Base-by-base conservation (phyloP, 768 basidiomycete species). In the Tulasnella sp. region DNA sequence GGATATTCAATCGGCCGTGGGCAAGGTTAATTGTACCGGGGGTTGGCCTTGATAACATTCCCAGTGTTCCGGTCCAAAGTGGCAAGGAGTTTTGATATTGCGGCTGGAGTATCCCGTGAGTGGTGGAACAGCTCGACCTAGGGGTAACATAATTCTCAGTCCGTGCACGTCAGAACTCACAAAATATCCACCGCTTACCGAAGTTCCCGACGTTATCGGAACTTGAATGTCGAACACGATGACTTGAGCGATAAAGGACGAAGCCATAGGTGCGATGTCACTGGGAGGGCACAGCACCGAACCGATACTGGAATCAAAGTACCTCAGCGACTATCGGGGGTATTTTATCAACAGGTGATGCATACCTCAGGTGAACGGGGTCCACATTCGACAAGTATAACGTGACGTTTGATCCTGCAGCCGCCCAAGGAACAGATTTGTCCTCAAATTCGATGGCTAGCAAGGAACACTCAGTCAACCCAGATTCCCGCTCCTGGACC, bases 41-140 rank as follows among this genome's bases (percentile, higher is more conserved):
- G 97, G 79, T 91, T 93, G 76, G 84, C 84, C 85, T 91, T 96
- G 39, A 89, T 81, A 0, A 93, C 87, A 72, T 87, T 86, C 0
- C 96, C 96, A 1, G 89, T 89, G 0, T 89, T 83, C 74, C 94
- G 89, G 80, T 99, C 97, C 12, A 96, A 83, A 0, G 88, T 90
- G 0, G 91, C 86, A n/a, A 93, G 82, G 37, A 99, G 86, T 79
- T 91, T 94, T 5, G 90, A 88, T 72, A 97, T 88, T 14, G 91
- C 93, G 0, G 95, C 97, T 11, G 97, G 95, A 2, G 97, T 89
- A 81, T 99, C 94, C 58, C 89, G 88, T 0, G 95, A 96, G 81
- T 99, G 96, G 81, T 97, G 94, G 84, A 94, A 99, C 14, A 99
- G 84, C 82, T 99, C 97, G 67, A 99, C 87, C 94, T 78, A 67